Conservation (phyloP, 2,329 filamentous ascomycete species). For the Thielaviopsis punctulata region DNA sequence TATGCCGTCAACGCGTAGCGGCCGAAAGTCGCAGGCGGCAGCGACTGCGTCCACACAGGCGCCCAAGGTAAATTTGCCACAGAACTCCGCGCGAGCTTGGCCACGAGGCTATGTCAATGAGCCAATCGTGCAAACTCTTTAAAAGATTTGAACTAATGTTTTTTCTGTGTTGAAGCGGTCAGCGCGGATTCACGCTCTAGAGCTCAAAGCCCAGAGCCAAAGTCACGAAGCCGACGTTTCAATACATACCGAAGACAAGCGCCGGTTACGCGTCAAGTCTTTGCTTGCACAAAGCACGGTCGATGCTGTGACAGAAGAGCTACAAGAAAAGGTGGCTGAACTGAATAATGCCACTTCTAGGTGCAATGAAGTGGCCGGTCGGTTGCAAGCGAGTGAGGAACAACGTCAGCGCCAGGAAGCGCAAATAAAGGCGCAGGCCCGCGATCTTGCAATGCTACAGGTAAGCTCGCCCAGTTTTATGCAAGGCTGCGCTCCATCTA, state of each 20-base stretch:
- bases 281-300: conserved; percentile 63
- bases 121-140: background rate
- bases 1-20: conserved; percentile 10
- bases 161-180: conserved; percentile 3
- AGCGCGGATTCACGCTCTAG: conserved; percentile 10
- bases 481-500: background rate
- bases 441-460: conserved; percentile 31
- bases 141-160: background rate
- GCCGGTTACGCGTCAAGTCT: conserved; percentile 50
- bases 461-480: conserved; percentile 18
- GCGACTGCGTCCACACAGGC: background rate
- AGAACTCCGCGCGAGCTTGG: background rate
- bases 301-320: conserved; percentile 44
- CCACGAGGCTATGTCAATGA: background rate
- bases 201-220: conserved; percentile 47
- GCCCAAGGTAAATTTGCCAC: conserved; percentile 7
- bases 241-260: conserved; percentile 56
- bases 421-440: conserved; percentile 30
- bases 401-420: conserved; percentile 28
- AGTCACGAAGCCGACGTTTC: conserved; percentile 53
- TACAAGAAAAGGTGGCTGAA: conserved; percentile 41
- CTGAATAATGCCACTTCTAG: conserved; percentile 30
- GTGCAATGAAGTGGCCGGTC: conserved; percentile 22
- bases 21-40: conserved; percentile 6
- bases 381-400: conserved; percentile 28